Evolutionary conservation across 352 stramenopile genomes (phyloP).

Genomic region (Pythium dissimile): DNA sequence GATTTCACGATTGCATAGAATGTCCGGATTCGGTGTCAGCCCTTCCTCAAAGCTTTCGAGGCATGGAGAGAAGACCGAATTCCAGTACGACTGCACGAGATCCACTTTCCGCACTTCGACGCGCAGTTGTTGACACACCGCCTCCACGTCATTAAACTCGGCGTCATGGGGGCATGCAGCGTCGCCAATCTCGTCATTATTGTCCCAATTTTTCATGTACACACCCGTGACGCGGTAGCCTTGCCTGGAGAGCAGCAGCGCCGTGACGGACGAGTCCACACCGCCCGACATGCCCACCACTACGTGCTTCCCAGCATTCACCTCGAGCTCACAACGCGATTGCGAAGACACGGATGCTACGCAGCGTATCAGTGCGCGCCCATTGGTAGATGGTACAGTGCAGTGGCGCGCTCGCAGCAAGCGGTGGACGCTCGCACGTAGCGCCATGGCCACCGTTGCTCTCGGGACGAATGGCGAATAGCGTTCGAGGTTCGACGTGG

Average conservation of each 20-base stretch:
- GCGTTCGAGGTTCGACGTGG: no score
- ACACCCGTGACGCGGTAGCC: constrained; percentile 93
- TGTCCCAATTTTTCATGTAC: constrained; percentile 99
- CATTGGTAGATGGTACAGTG: neutral
- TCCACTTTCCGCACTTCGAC: constrained; percentile 90
- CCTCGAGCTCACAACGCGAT: neutral
- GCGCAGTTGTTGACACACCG: constrained; percentile 88
- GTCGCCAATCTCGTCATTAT: constrained; percentile 88
- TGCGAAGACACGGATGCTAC: neutral
- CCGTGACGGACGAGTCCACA: constrained; percentile 97
- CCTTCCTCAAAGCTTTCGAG: constrained; percentile 85
- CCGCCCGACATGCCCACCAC: constrained; percentile 97
- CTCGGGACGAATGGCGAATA: no score
- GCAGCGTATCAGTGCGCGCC: neutral
- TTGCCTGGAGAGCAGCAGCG: constrained; percentile 88
- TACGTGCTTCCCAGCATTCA: constrained; percentile 68
- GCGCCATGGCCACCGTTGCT: neutral
- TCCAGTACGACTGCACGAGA: constrained; percentile 97
- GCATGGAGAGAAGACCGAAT: constrained; percentile 96
- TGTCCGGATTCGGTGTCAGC: constrained; percentile 92
- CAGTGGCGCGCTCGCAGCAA: neutral
- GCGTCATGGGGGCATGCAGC: constrained; percentile 83
- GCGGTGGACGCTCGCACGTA: neutral
- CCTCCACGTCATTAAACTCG: constrained; percentile 92
- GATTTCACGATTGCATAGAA: constrained; percentile 97